These are phyloP conservation scores for Centella asiatica DNA, from an alignment of 129 eudicot genomes.

Conservation along the genomic window DNA sequence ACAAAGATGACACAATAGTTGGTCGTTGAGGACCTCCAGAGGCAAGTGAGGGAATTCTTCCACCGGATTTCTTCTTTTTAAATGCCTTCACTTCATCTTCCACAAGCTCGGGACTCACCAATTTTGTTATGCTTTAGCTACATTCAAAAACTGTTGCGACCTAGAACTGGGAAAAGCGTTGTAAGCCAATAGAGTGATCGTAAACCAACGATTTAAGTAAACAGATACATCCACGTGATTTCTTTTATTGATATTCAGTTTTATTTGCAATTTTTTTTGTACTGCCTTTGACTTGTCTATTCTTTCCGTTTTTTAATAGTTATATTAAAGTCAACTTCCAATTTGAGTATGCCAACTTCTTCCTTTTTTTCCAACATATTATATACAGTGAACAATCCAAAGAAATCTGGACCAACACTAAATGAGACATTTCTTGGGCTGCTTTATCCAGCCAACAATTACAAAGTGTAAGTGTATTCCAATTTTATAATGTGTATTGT, in stretches of 20 bases:
- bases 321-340: not conserved
- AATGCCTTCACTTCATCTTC: too few species aligned
- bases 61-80: too few species aligned
- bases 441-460: conserved; percentile 90
- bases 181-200: too few species aligned
- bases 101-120: too few species aligned
- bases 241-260: too few species aligned
- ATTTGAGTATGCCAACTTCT: not conserved
- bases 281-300: not conserved
- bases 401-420: conserved; percentile 86
- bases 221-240: too few species aligned
- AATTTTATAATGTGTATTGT: conserved; percentile 1
- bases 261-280: too few species aligned
- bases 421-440: conserved; percentile 97
- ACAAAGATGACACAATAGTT: not conserved
- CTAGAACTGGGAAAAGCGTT: not conserved
- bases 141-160: not conserved
- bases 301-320: not conserved
- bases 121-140: not conserved
- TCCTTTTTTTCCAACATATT: not conserved
- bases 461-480: conserved; percentile 71
- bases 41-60: too few species aligned
- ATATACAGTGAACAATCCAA: conserved; percentile 89
- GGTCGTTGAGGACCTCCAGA: too few species aligned
- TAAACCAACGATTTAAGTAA: too few species aligned